Evolutionary conservation across 306 rosid genomes (phyloP), one percentile per base, ranked within the genome.

Genomic region (Benincasa hispida): DNA sequence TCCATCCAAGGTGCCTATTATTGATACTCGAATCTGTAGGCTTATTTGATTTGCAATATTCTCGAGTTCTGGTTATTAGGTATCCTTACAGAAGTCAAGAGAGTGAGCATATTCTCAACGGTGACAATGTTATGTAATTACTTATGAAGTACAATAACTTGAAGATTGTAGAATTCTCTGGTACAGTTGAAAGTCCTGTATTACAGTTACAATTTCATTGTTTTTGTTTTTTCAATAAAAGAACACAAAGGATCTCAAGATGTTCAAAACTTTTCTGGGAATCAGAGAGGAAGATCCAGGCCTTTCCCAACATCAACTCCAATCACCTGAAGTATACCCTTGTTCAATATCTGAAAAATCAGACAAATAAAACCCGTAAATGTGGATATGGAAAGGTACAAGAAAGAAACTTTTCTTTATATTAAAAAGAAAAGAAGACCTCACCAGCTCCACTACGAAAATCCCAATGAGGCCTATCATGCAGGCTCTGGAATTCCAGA

Each of bases 251-350:
- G 59, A 8, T 27, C 41, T 18, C 76, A 51, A 51, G 27, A 56
- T 68, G 35, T 66, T 24, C 62, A 75, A 32, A 17, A 51, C 58
- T 25, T 22, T 37, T 39, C 54, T 57, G 55, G 68, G 39, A 27
- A 66, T 92, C 83, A 90, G 51, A 92, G 86, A 76, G 99, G 99
- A 88, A 90, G 39, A 81, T 95, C 70, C n/a, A 92, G 91, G 67
- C 99, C 97, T 85, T 92, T 95, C 18, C 99, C 99, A 81, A 92
- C 68, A 18, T 95, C 99, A 76, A 95, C 84, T 42, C 99, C 99
- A 76, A 92, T 85, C 80, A 95, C 76, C 72, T 95, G 92, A 41
- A 92, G 91, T 85, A 92, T 90, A 76, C 97, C 97, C 76, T 77
- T 90, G 88, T 88, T 85, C 81, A 95, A 50, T 79, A 88, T 90